Percentiles rank a stretch among this genome's conserved stretches.
These are phyloP conservation scores for Dimargaris cristalligena DNA, from an alignment of 192 early-diverging fungal genomes.

Conservation along the genomic window DNA sequence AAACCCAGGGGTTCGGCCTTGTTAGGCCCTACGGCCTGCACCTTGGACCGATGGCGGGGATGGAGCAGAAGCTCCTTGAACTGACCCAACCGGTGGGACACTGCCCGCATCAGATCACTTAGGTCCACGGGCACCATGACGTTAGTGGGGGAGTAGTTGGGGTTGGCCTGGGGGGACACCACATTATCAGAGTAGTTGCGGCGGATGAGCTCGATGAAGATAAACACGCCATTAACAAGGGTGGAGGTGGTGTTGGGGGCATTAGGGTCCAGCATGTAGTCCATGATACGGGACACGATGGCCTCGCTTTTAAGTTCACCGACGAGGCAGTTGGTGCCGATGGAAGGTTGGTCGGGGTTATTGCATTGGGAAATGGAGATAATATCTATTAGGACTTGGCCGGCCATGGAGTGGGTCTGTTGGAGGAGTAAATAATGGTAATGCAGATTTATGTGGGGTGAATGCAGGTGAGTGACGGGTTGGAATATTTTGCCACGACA, in stretches of 20 bases:
- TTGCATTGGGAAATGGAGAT: slow-evolving; percentile 64
- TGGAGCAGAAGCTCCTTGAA: slow-evolving; percentile 58
- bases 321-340: slow-evolving; percentile 46
- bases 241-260: slow-evolving; percentile 73
- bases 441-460: too few relatives aligned
- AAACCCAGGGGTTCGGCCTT: slow-evolving; percentile 73
- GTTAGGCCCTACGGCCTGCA: slow-evolving; percentile 65
- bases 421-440: too few relatives aligned
- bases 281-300: slow-evolving; percentile 59
- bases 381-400: slow-evolving; percentile 67
- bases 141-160: neutral
- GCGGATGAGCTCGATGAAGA: slow-evolving; percentile 95
- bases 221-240: slow-evolving; percentile 84
- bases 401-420: slow-evolving; percentile 61
- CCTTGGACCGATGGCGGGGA: slow-evolving; percentile 39
- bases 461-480: too few relatives aligned
- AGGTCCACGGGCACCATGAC: slow-evolving; percentile 45
- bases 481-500: too few relatives aligned
- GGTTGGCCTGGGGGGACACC: neutral
- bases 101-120: slow-evolving; percentile 76
- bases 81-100: slow-evolving; percentile 57
- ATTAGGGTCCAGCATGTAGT: slow-evolving; percentile 64
- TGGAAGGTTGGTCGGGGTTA: slow-evolving; percentile 41
- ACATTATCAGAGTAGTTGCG: slow-evolving; percentile 58
- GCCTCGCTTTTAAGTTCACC: slow-evolving; percentile 55